These are phyloP conservation scores for Baorangia bicolor DNA, from an alignment of 768 basidiomycete genomes.

Conservation along the genomic window DNA sequence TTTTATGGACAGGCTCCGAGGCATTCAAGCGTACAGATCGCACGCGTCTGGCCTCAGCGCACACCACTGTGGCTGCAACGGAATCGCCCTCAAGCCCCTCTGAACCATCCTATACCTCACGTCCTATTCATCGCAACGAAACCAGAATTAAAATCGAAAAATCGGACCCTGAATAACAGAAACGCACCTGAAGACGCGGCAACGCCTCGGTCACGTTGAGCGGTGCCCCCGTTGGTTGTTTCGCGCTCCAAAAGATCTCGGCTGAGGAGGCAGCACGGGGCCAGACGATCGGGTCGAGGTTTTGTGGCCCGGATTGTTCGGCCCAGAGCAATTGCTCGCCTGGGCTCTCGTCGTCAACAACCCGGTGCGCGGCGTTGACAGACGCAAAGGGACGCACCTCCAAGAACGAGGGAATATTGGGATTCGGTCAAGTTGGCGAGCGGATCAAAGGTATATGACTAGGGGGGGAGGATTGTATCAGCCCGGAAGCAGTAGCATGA, in stretches of 20 bases:
- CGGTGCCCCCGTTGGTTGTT: slow-evolving; percentile 34
- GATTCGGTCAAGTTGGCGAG: slow-evolving; percentile 39
- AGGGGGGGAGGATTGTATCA: slow-evolving; percentile 3
- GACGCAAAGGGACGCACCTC: slow-evolving; percentile 20
- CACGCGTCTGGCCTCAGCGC: slow-evolving; percentile 48
- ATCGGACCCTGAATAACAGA: rapidly evolving
- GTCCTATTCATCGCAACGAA: slow-evolving; percentile 30
- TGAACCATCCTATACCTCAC: slow-evolving; percentile 47
- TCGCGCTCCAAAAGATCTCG: slow-evolving; percentile 55
- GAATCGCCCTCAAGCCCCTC: slow-evolving; percentile 45
- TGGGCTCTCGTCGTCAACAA: slow-evolving; percentile 13
- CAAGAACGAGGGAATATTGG: slow-evolving; percentile 39
- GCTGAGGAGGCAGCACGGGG: slow-evolving; percentile 47
- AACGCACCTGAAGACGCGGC: slow-evolving; percentile 45
- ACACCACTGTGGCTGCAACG: slow-evolving; percentile 59
- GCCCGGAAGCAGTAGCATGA: neutral
- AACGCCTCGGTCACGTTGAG: slow-evolving; percentile 40
- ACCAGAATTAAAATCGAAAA: neutral
- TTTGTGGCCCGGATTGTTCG: slow-evolving; percentile 45
- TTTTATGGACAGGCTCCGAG: too few species aligned
- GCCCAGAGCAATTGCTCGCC: slow-evolving; percentile 45
- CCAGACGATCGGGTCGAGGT: slow-evolving; percentile 47
- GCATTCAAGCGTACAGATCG: slow-evolving; percentile 31
- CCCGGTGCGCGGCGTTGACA: neutral
- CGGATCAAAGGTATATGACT: slow-evolving; percentile 54